A percentile compares a stretch with the other conserved stretches of the same genome.
Conservation (phyloP, 352 stramenopile genomes). For the Phytophthora citricola region DNA sequence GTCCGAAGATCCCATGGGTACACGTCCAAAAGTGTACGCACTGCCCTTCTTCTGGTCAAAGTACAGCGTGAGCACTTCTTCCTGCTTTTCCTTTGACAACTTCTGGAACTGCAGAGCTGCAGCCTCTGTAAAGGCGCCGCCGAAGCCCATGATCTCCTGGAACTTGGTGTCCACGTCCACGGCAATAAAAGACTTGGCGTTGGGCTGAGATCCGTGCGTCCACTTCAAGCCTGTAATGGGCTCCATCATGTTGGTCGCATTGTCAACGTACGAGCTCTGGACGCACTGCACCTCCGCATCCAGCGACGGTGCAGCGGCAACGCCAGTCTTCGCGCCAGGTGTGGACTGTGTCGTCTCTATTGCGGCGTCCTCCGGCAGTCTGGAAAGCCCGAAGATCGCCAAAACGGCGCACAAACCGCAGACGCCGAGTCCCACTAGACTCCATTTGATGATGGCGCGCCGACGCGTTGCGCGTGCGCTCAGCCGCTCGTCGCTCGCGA, state of each 20-base stretch:
- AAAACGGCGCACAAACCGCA: conserved; percentile 18
- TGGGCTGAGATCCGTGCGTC: conserved; percentile 17
- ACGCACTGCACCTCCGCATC: conserved; percentile 46
- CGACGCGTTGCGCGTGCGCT: conserved; percentile 19
- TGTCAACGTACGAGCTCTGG: conserved; percentile 73
- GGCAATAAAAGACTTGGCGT: conserved; percentile 43
- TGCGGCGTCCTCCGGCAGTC: conserved; percentile 15
- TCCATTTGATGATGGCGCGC: conserved; percentile 32
- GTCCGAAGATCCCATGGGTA: conserved; percentile 93
- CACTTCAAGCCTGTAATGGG: conserved; percentile 58
- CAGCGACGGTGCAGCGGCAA: conserved; percentile 1
- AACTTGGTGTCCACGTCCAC: conserved; percentile 63
- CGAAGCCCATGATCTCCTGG: conserved; percentile 90
- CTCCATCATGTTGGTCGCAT: conserved; percentile 75
- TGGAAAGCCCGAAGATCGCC: conserved; percentile 13
- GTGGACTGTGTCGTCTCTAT: conserved; percentile 21
- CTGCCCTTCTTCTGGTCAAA: conserved; percentile 84
- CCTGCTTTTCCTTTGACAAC: conserved; percentile 76
- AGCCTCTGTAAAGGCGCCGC: conserved; percentile 93
- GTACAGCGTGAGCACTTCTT: conserved; percentile 88
- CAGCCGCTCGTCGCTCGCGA: conserved; percentile 36
- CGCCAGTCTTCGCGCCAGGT: not conserved
- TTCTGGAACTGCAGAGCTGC: conserved; percentile 89
- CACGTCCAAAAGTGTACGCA: conserved; percentile 88
- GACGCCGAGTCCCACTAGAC: conserved; percentile 26